Percentiles rank a stretch among this genome's conserved stretches.
Conservation (phyloP, 208 protist genomes). For the Trypanosoma mega region DNA sequence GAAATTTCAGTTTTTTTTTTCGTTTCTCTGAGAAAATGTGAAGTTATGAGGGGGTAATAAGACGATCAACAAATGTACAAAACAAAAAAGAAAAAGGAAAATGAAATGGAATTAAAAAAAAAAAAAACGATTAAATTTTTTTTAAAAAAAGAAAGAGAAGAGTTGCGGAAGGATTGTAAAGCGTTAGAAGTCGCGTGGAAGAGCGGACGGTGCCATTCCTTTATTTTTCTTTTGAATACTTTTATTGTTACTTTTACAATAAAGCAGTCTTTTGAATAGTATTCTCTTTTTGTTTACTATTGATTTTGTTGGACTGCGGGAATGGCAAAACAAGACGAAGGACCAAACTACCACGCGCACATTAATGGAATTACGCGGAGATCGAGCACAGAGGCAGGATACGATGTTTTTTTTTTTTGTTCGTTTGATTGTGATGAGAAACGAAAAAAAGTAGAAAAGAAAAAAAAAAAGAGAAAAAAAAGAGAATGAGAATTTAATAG, state of each 20-base stretch:
- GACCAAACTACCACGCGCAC: slow-evolving; percentile 5
- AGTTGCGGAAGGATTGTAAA: no score
- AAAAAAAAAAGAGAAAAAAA: not conserved
- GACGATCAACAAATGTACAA: no score
- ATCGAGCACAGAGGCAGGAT: not conserved
- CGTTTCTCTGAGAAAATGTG: not conserved
- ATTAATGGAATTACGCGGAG: not conserved
- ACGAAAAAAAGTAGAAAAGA: not conserved
- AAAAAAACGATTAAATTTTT: no score
- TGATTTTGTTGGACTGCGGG: slow-evolving; percentile 1
- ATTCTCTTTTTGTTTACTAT: slow-evolving; percentile 5
- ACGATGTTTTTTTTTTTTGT: not conserved
- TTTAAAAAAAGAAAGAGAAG: no score
- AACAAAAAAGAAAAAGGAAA: no score
- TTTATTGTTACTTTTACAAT: no score
- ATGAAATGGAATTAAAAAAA: no score
- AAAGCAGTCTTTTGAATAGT: no score
- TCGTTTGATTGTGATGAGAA: not conserved
- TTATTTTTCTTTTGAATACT: slow-evolving; percentile 8
- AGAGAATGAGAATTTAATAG: not conserved
- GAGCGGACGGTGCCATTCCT: not conserved
- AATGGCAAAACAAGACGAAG: slow-evolving; percentile 18
- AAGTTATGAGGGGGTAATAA: no score
- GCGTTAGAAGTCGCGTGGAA: not conserved
- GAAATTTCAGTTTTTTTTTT: not conserved